A percentile compares a stretch with the other conserved stretches of the same genome.
These are phyloP conservation scores for Heliocybe sulcata DNA, from an alignment of 1,284 basidiomycete species.

Conservation along the genomic window DNA sequence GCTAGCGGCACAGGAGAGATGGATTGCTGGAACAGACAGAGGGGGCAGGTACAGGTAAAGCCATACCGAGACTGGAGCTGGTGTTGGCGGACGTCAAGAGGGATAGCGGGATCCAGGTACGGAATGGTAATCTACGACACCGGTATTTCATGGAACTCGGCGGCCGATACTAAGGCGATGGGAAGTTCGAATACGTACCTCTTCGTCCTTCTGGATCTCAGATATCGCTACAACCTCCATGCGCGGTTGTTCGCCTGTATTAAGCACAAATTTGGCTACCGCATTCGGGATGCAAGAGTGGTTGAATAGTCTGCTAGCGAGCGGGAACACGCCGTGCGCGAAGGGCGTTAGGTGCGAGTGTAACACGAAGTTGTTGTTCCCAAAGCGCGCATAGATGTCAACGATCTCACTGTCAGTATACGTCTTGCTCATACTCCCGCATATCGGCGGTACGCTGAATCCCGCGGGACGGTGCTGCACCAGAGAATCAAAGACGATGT, in stretches of 20 bases:
- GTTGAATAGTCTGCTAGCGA: conserved; percentile 59
- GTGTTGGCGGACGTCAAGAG: conserved; percentile 45
- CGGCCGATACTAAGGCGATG: background rate
- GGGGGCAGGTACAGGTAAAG: conserved; percentile 54
- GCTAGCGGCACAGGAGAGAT: conserved; percentile 28
- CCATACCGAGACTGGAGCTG: conserved; percentile 57
- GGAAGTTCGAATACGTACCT: conserved; percentile 35
- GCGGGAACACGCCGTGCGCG: conserved; percentile 66
- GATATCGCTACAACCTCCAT: conserved; percentile 61
- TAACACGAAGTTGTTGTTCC: conserved; percentile 72
- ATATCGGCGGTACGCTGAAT: conserved; percentile 3
- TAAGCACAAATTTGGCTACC: conserved; percentile 49
- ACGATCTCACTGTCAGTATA: background rate
- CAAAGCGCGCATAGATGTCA: conserved; percentile 44
- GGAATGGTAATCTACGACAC: conserved; percentile 53
- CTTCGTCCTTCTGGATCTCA: conserved; percentile 47
- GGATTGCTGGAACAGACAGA: conserved; percentile 37
- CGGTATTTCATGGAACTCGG: background rate
- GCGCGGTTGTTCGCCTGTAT: conserved; percentile 24
- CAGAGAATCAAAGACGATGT: conserved; percentile 39
- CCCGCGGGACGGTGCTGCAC: conserved; percentile 33
- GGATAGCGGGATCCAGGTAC: conserved; percentile 68
- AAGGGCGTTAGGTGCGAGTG: conserved; percentile 61
- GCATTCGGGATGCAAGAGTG: conserved; percentile 74
- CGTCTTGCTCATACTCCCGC: background rate